Base-by-base conservation (phyloP, 345 rosid genomes). In the Heritiera littoralis region DNA sequence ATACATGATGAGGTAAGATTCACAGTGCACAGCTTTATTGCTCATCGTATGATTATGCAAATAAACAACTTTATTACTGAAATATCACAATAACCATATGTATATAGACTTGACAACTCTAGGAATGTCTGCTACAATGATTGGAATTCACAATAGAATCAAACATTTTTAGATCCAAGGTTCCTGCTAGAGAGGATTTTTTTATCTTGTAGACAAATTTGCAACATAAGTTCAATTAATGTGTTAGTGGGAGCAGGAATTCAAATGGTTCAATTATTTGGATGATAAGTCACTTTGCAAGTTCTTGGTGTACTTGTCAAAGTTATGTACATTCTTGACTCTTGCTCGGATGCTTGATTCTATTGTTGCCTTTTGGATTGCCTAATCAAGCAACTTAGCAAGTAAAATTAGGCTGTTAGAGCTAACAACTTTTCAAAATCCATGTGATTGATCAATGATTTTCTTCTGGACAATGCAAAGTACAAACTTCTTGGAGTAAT, bases 391-490 rank as follows among this genome's bases (percentile, higher is more conserved):
- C 59, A 51, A 71, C 75, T 14, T 51, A 13, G 75, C 75, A 14
- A 49, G 75, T 8, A 49, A 49, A 49, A 28, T 49, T 49, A 49
- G 75, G 75, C 60, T 51, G 43, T 71, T 8, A 20, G 64, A 59
- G 64, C 64, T 10, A 23, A 59, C 35, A 59, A 9, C 32, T 20
- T 20, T 58, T 20, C 14, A 9, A 59, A 20, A 59, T 20, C 32
- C 3, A 23, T 59, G 13, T 1, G 5, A 20, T 4, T 2, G 23
- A 18, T n/a, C 20, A 35, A 10, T 59, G 30, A 2, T 60, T 58
- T 60, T 60, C 38, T 10, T 28, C 2, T 60, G 15, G 66, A 60
- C 28, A 60, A 28, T 60, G 38, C 66, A 11, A 60, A 28, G 66
- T 10, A 11, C 38, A 23, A 20, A 20, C 14, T 59, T 59, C 64